phyloP scores from a whole-genome alignment of 257 asterid species.

The Nicotiana tabacum region DNA sequence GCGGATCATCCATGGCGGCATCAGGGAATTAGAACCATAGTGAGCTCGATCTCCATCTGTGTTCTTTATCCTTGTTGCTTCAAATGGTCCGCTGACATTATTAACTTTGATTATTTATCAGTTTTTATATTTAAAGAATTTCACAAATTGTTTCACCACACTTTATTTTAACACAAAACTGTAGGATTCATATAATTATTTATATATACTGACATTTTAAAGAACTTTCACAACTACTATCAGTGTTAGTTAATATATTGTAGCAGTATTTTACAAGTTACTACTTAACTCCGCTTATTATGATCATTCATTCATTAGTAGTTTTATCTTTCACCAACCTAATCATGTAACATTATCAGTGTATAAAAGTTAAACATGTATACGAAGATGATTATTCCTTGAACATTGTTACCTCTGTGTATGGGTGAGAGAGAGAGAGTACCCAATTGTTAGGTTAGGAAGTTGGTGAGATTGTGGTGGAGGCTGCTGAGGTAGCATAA shows the following conservation, averaged over 20 bases:
- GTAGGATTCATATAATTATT: neutral
- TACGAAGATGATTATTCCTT: too few relatives aligned
- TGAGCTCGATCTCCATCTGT: slow-evolving; percentile 7
- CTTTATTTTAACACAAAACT: neutral
- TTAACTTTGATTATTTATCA: neutral
- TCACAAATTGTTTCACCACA: neutral
- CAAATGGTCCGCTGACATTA: slow-evolving; percentile 12
- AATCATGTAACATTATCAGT: neutral
- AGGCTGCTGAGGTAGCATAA: slow-evolving; percentile 15
- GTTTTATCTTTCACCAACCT: neutral
- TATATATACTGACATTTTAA: too few relatives aligned
- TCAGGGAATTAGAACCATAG: slow-evolving; percentile 5
- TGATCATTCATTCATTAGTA: neutral
- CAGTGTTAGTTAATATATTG: too few relatives aligned
- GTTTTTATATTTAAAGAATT: neutral
- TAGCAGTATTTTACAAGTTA: neutral
- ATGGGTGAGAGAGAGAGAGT: neutral
- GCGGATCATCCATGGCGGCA: slow-evolving; percentile 40
- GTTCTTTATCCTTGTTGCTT: neutral
- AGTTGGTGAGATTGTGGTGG: slow-evolving; percentile 13
- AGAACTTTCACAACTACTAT: too few relatives aligned
- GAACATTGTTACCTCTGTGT: too few relatives aligned
- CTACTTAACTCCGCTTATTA: neutral
- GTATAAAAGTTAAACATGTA: neutral
- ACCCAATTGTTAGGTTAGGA: slow-evolving; percentile 39